A percentile compares a stretch with the other conserved stretches of the same genome.
Conservation (phyloP, 1,284 basidiomycete genomes). For the Wallemia hederae region DNA sequence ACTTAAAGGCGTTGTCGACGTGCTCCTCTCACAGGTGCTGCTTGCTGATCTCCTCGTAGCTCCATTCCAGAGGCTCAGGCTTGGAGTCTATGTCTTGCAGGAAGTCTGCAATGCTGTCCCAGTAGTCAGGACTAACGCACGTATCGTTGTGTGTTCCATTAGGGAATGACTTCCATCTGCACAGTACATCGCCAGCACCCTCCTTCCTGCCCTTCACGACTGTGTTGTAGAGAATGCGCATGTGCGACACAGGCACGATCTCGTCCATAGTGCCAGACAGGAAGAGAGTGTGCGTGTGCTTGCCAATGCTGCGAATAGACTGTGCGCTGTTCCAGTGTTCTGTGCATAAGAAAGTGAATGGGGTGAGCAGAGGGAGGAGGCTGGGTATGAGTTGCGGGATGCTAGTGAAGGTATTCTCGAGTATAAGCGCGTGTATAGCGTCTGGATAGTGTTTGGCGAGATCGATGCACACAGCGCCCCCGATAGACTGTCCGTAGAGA, state of each 20-base stretch:
- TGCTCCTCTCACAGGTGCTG: no score
- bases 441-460: conserved; percentile 49
- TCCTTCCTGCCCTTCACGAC: conserved; percentile 20
- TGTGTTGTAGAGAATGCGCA: conserved; percentile 42
- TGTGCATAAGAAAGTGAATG: conserved; percentile 53
- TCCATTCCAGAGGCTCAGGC: not conserved
- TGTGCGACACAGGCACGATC: conserved; percentile 57
- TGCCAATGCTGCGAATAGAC: conserved; percentile 36
- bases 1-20: no score
- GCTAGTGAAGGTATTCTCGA: conserved; percentile 79
- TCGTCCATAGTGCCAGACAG: conserved; percentile 49
- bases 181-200: not conserved
- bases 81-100: not conserved
- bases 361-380: conserved; percentile 45
- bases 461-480: conserved; percentile 78
- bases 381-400: conserved; percentile 48
- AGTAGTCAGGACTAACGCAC: not conserved
- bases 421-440: conserved; percentile 40
- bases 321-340: conserved; percentile 66
- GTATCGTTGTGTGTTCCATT: not conserved
- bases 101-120: not conserved
- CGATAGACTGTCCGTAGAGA: conserved; percentile 78
- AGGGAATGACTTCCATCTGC: not conserved
- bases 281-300: conserved; percentile 51
- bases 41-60: not conserved